A percentile compares a stretch with the other conserved stretches of the same genome.
Conservation (phyloP, 805 yeast genomes). For the Lipomyces spencermartinsiae region DNA sequence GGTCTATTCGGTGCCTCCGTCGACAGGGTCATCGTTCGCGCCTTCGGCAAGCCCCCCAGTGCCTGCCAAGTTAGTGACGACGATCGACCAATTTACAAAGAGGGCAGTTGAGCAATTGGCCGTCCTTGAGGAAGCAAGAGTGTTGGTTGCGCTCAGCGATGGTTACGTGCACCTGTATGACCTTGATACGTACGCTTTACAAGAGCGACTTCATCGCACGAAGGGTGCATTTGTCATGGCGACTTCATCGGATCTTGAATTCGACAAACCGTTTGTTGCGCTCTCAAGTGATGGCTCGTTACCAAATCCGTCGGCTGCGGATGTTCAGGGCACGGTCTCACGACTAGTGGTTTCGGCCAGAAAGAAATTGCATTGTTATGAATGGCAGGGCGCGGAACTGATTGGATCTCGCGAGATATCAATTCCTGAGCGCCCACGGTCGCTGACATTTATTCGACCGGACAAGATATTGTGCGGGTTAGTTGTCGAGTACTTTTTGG, state of each 20-base stretch:
- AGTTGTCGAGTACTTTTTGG: slow-evolving; percentile 33
- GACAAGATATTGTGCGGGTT: slow-evolving; percentile 31
- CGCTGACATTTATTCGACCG: slow-evolving; percentile 30
- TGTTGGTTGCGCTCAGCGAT: slow-evolving; percentile 46
- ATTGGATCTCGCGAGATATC: slow-evolving; percentile 33
- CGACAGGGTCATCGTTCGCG: slow-evolving; percentile 3
- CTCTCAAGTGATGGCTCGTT: slow-evolving; percentile 4
- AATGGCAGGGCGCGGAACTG: slow-evolving; percentile 37
- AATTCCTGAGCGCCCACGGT: slow-evolving; percentile 32
- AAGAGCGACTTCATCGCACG: slow-evolving; percentile 47
- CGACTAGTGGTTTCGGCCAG: slow-evolving; percentile 42
- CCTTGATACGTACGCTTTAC: slow-evolving; percentile 43
- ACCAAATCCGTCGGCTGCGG: slow-evolving; percentile 15
- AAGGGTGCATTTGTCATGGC: slow-evolving; percentile 47
- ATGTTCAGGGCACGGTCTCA: slow-evolving; percentile 40
- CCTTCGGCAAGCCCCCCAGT: neutral
- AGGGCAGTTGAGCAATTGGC: slow-evolving; percentile 46
- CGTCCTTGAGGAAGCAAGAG: slow-evolving; percentile 45
- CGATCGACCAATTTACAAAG: slow-evolving; percentile 38
- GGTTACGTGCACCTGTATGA: slow-evolving; percentile 46
- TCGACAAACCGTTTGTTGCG: slow-evolving; percentile 12
- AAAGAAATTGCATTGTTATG: slow-evolving; percentile 33
- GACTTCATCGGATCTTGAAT: slow-evolving; percentile 29
- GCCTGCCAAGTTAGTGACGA: slow-evolving; percentile 30
- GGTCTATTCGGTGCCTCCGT: slow-evolving; percentile 37